phyloP scores from a whole-genome alignment of 2,329 filamentous ascomycete genomes.

The Parasarocladium wereldwijsianum region DNA sequence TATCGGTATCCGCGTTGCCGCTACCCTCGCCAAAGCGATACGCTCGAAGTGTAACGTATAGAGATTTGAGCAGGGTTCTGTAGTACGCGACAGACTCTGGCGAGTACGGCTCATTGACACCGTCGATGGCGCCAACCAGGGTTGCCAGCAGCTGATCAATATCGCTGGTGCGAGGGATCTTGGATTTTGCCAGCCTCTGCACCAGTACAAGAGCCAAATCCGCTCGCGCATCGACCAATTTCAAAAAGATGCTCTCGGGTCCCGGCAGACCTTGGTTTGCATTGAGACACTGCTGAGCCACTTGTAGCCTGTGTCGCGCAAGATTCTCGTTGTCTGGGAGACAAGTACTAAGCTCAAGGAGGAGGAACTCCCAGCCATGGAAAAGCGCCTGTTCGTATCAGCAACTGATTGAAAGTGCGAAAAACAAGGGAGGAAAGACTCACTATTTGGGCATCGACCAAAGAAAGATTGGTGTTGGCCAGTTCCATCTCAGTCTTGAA shows the following conservation, averaged over 20 bases:
- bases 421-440: slow-evolving; percentile 17
- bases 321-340: slow-evolving; percentile 38
- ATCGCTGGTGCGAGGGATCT: slow-evolving; percentile 30
- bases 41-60: slow-evolving; percentile 68
- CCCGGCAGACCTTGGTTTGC: slow-evolving; percentile 61
- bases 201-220: slow-evolving; percentile 72
- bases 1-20: slow-evolving; percentile 5
- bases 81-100: slow-evolving; percentile 52
- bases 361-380: slow-evolving; percentile 77
- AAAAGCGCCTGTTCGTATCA: slow-evolving; percentile 50
- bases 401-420: slow-evolving; percentile 7
- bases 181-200: slow-evolving; percentile 56
- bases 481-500: slow-evolving; percentile 71
- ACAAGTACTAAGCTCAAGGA: slow-evolving; percentile 64
- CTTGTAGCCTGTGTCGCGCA: slow-evolving; percentile 55
- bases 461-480: slow-evolving; percentile 80
- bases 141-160: slow-evolving; percentile 35
- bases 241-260: slow-evolving; percentile 68
- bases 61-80: slow-evolving; percentile 65
- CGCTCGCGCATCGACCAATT: slow-evolving; percentile 60
- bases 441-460: slow-evolving; percentile 84
- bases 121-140: slow-evolving; percentile 36
- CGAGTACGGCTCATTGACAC: slow-evolving; percentile 38
- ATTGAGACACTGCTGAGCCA: slow-evolving; percentile 62
- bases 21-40: slow-evolving; percentile 20